A percentile compares a stretch with the other conserved stretches of the same genome.
These are phyloP conservation scores for Diaporthe caulivora DNA, from an alignment of 2,329 filamentous ascomycete species.

Conservation along the genomic window DNA sequence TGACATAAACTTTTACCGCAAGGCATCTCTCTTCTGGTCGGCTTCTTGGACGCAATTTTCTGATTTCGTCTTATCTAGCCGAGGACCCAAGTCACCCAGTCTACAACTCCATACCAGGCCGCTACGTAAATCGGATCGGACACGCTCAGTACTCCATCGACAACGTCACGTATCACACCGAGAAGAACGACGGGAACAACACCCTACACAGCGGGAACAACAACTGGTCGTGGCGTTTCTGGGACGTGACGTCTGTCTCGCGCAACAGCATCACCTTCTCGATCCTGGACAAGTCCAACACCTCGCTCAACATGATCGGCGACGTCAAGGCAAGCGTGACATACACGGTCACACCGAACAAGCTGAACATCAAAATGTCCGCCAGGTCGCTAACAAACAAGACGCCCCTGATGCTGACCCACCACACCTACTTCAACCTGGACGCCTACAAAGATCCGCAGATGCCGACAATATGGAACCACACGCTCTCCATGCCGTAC, in stretches of 20 bases:
- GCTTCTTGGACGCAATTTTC: background rate
- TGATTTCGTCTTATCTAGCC: constrained; percentile 45
- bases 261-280: constrained; percentile 73
- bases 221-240: constrained; percentile 74
- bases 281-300: constrained; percentile 70
- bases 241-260: constrained; percentile 69
- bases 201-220: constrained; percentile 70
- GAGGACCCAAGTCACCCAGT: constrained; percentile 66
- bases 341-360: constrained; percentile 69
- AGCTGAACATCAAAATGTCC: constrained; percentile 71
- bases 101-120: constrained; percentile 72
- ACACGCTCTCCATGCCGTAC: constrained; percentile 74
- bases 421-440: constrained; percentile 78
- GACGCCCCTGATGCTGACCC: constrained; percentile 72
- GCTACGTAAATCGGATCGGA: constrained; percentile 75
- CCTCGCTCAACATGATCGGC: constrained; percentile 72
- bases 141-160: constrained; percentile 68
- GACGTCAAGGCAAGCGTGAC: constrained; percentile 71
- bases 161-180: constrained; percentile 63
- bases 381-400: constrained; percentile 64
- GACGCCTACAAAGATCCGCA: constrained; percentile 72
- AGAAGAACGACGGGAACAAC: constrained; percentile 66
- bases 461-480: constrained; percentile 68
- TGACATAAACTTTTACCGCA: constrained; percentile 68
- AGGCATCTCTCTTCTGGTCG: constrained; percentile 17